Conservation (phyloP, 1,139 yeast genomes). For the Candida neerlandica region DNA sequence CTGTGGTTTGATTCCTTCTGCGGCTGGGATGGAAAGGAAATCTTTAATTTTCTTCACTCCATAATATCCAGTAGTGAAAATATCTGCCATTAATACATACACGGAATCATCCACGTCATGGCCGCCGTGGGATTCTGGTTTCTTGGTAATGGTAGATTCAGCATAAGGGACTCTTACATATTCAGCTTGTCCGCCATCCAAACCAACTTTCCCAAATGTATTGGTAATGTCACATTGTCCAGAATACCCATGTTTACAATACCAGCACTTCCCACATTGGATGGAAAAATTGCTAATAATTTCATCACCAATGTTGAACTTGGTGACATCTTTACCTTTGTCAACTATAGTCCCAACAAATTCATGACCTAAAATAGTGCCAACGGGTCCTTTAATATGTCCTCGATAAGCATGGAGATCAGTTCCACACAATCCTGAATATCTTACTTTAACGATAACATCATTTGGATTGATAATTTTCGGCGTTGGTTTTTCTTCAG, state of each 20-base stretch:
- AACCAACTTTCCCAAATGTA: conserved; percentile 56
- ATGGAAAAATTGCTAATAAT: conserved; percentile 56
- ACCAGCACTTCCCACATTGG: conserved; percentile 60
- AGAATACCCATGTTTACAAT: conserved; percentile 53
- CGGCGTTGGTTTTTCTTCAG: conserved; percentile 50
- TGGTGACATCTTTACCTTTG: conserved; percentile 35
- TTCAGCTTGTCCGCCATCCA: conserved; percentile 65
- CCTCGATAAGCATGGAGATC: conserved; percentile 66
- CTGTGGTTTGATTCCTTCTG: conserved; percentile 17
- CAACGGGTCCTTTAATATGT: conserved; percentile 42
- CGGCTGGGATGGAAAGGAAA: conserved; percentile 30
- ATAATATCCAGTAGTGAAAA: conserved; percentile 65
- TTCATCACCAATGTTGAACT: conserved; percentile 44
- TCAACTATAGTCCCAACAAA: conserved; percentile 46
- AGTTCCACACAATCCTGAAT: conserved; percentile 63
- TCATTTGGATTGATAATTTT: conserved; percentile 41
- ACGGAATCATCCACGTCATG: conserved; percentile 41
- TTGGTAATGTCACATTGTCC: conserved; percentile 55
- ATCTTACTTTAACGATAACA: conserved; percentile 53
- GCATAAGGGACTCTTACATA: conserved; percentile 62
- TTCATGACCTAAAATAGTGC: conserved; percentile 53
- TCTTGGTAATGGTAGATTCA: conserved; percentile 47
- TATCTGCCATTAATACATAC: conserved; percentile 65
- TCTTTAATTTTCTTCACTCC: conserved; percentile 55
- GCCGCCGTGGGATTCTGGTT: conserved; percentile 30